Evolutionary conservation across 2,329 filamentous ascomycete species (phyloP).

Genomic region (Alternaria sp.): DNA sequence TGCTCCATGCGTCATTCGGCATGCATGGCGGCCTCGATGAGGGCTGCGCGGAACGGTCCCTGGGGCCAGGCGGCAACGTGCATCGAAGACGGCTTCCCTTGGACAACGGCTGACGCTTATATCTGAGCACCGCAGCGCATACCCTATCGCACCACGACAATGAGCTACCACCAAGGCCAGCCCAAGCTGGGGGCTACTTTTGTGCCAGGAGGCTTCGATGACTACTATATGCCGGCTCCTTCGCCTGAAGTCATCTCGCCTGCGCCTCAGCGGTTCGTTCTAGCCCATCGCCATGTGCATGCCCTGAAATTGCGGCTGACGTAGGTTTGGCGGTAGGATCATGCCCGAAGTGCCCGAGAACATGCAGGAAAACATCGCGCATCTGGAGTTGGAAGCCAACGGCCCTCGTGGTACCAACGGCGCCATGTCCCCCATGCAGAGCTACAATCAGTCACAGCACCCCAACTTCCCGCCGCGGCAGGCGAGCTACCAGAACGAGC

Average conservation of each 20-base stretch:
- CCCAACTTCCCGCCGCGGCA: constrained; percentile 40
- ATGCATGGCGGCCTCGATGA: constrained; percentile 28
- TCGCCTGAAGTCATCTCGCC: constrained; percentile 71
- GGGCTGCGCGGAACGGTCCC: constrained; percentile 15
- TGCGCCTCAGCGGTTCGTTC: constrained; percentile 69
- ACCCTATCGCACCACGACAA: constrained; percentile 23
- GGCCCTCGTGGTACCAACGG: constrained; percentile 43
- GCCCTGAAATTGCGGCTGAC: constrained; percentile 40
- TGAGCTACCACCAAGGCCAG: constrained; percentile 47
- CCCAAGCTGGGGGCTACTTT: constrained; percentile 64
- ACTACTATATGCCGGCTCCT: constrained; percentile 67
- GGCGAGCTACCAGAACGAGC: constrained; percentile 39
- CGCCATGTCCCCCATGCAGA: constrained; percentile 40
- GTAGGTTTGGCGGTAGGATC: constrained; percentile 63
- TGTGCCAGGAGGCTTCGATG: constrained; percentile 70
- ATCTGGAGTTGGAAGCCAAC: constrained; percentile 83
- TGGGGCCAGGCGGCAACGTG: constrained; percentile 20
- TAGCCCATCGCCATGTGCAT: constrained; percentile 23
- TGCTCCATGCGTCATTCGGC: constrained; percentile 33
- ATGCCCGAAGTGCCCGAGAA: constrained; percentile 96
- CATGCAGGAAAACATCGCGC: constrained; percentile 92
- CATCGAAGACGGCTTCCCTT: constrained; percentile 19
- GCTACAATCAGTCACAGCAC: constrained; percentile 34
- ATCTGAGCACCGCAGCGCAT: constrained; percentile 17
- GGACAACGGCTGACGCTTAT: constrained; percentile 39